Percentiles rank a stretch among this genome's conserved stretches.
Conservation (phyloP, 78 protist genomes). For the Pigoraptor vietnamica region DNA sequence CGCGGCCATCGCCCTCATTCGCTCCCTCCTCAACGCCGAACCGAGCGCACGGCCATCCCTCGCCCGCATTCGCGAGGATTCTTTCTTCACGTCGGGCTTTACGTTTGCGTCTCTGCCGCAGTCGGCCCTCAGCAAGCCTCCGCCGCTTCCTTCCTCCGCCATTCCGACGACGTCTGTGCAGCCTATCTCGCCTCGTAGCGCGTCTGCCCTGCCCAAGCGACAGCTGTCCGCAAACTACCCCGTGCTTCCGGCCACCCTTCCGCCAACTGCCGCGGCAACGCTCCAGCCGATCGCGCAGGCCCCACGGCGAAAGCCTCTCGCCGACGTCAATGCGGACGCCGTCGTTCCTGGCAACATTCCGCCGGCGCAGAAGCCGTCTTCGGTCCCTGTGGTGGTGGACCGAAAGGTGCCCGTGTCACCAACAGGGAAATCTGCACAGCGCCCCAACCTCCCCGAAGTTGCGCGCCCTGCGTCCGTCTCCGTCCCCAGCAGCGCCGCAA, state of each 20-base stretch:
- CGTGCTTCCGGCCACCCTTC: background rate
- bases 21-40: conserved; percentile 58
- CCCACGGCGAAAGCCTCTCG: background rate
- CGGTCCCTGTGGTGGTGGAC: background rate
- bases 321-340: background rate
- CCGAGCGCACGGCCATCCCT: conserved; percentile 58
- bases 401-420: too few relatives aligned
- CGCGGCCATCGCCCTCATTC: conserved; percentile 64
- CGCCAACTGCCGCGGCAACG: background rate
- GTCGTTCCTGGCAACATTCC: background rate
- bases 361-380: background rate
- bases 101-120: conserved; percentile 14
- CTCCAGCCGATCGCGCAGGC: background rate
- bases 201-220: background rate
- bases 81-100: background rate
- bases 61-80: conserved; percentile 20
- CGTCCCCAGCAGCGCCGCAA: too few relatives aligned
- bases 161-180: background rate
- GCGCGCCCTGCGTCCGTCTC: too few relatives aligned
- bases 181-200: too few relatives aligned
- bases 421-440: too few relatives aligned
- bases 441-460: too few relatives aligned
- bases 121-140: background rate
- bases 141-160: background rate
- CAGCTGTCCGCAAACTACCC: background rate